Percentiles rank a stretch among this genome's conserved stretches.
Conservation (phyloP, 768 basidiomycete genomes). For the Pleurotus citrinopileatus region DNA sequence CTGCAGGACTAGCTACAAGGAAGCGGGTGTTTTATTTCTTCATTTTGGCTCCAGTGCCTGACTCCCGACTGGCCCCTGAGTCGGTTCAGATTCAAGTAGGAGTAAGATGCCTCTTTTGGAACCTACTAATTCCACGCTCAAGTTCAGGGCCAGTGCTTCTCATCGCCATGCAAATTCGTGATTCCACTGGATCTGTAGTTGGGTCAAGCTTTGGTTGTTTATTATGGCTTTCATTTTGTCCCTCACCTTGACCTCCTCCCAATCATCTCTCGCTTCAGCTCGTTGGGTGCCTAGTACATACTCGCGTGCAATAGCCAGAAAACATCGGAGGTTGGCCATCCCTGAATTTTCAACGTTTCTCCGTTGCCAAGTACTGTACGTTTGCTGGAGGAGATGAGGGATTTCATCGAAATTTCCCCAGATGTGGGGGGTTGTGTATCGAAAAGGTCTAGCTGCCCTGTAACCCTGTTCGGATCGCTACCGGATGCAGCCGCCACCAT, state of each 20-base stretch:
- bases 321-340: not conserved
- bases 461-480: conserved; percentile 9
- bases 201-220: too few species aligned
- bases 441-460: conserved; percentile 1
- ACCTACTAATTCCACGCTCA: not conserved
- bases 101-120: not conserved
- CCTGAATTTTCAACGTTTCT: conserved; percentile 6
- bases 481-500: conserved; percentile 2
- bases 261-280: not conserved
- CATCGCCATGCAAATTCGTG: too few species aligned
- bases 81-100: not conserved
- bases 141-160: too few species aligned
- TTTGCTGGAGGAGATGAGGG: not conserved
- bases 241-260: too few species aligned
- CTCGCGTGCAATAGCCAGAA: conserved; percentile 4
- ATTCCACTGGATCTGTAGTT: too few species aligned
- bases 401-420: conserved; percentile 9
- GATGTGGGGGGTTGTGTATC: conserved; percentile 4
- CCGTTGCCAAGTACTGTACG: conserved; percentile 5
- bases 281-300: not conserved
- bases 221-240: too few species aligned
- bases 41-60: conserved; percentile 9
- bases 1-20: conserved; percentile 1
- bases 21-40: conserved; percentile 5
- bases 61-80: not conserved